Percentiles rank a stretch among this genome's conserved stretches.
Evolutionary conservation across 257 asterid genomes (phyloP).

Genomic region (Catharanthus roseus): DNA sequence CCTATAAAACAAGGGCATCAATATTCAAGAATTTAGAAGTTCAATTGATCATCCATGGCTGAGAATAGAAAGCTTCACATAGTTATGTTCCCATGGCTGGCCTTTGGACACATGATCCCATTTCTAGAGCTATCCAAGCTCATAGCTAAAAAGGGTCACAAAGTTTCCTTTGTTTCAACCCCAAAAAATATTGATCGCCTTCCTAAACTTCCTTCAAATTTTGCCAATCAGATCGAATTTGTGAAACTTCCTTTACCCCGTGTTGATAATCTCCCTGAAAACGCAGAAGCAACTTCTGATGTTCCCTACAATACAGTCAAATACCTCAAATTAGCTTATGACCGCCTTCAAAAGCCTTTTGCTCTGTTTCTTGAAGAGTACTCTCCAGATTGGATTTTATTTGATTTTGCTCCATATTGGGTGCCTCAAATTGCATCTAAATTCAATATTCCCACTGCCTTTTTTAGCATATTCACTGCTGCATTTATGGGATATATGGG

Average conservation of each 20-base stretch:
- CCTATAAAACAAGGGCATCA: not conserved
- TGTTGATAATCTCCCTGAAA: constrained; percentile 21
- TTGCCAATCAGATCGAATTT: constrained; percentile 21
- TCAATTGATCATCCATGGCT: constrained; percentile 15
- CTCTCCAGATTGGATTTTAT: constrained; percentile 31
- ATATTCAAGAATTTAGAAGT: not conserved
- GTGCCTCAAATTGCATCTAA: constrained; percentile 21
- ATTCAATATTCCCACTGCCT: constrained; percentile 16
- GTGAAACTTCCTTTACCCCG: constrained; percentile 40
- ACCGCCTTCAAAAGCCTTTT: constrained; percentile 22
- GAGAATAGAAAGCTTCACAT: constrained; percentile 21
- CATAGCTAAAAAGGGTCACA: constrained; percentile 33
- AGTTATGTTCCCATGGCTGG: constrained; percentile 32
- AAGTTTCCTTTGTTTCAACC: constrained; percentile 24
- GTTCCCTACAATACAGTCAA: constrained; percentile 16
- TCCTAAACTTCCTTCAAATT: constrained; percentile 34
- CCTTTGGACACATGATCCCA: constrained; percentile 34
- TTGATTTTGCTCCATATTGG: constrained; percentile 33
- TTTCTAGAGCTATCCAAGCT: constrained; percentile 30
- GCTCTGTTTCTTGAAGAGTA: constrained; percentile 12
- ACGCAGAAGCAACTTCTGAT: constrained; percentile 33
- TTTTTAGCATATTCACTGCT: constrained; percentile 24
- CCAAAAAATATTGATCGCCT: constrained; percentile 39
- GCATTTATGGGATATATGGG: constrained; percentile 22
- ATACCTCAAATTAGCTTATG: constrained; percentile 33